phyloP scores from a whole-genome alignment of 306 rosid species.

The Cyamopsis tetragonoloba region DNA sequence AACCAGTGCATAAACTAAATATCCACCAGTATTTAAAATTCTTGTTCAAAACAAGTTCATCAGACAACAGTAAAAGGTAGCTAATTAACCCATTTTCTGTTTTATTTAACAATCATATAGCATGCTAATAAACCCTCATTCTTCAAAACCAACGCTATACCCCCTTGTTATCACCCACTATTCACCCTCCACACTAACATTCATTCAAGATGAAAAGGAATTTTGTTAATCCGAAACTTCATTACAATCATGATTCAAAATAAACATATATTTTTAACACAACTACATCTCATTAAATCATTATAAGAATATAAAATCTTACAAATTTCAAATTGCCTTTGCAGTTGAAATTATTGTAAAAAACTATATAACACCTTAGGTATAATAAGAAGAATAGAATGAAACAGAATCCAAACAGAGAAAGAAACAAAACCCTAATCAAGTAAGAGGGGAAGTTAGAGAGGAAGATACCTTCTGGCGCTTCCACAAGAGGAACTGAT shows the following conservation, averaged over 20 bases:
- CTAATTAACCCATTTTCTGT: not conserved
- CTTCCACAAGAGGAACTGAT: conserved; percentile 84
- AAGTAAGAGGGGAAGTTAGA: not conserved
- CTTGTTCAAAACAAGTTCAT: conserved; percentile 5
- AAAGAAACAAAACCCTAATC: conserved; percentile 24
- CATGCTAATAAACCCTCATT: not conserved
- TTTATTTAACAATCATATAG: not conserved
- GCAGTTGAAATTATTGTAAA: not conserved
- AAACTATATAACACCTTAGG: not conserved
- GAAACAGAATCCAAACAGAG: not conserved
- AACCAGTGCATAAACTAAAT: conserved; percentile 3
- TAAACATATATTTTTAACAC: too few relatives aligned
- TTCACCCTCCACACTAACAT: not conserved
- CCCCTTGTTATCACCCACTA: not conserved
- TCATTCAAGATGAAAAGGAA: not conserved
- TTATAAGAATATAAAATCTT: not conserved
- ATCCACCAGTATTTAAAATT: not conserved
- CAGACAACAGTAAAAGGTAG: conserved; percentile 1
- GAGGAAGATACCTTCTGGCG: conserved; percentile 56
- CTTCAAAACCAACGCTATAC: not conserved
- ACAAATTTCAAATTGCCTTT: not conserved
- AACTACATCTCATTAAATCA: not conserved
- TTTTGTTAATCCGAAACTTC: not conserved
- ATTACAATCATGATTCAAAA: not conserved
- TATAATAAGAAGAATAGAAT: not conserved